These are phyloP conservation scores for Diaporthe sp. DNA, from an alignment of 2,329 filamentous ascomycete species.

Conservation along the genomic window DNA sequence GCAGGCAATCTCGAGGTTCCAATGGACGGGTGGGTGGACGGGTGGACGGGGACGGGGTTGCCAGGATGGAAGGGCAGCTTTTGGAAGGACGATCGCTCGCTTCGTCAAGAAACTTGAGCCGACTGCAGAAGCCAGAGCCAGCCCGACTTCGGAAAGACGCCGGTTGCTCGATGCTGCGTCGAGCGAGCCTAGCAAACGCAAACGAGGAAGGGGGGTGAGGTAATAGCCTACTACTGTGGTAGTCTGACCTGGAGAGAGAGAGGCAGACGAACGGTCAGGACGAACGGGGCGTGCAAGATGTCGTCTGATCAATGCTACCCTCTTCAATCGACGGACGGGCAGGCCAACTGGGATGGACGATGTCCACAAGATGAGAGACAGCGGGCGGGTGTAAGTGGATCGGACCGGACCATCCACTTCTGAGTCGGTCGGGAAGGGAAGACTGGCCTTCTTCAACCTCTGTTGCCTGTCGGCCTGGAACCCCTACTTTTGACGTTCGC, in stretches of 20 bases:
- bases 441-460: constrained; percentile 24
- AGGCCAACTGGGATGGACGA: constrained; percentile 35
- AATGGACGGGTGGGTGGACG: constrained; percentile 31
- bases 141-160: constrained; percentile 35
- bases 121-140: constrained; percentile 14
- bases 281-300: constrained; percentile 27
- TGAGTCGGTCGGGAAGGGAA: constrained; percentile 31
- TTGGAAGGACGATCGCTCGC: constrained; percentile 31
- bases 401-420: constrained; percentile 34
- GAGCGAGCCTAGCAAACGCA: background rate
- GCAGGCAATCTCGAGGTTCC: constrained; percentile 27
- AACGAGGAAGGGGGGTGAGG: background rate
- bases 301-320: constrained; percentile 24
- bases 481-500: constrained; percentile 1
- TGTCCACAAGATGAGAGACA: constrained; percentile 31
- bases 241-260: background rate
- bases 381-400: constrained; percentile 38
- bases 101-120: constrained; percentile 26
- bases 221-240: background rate
- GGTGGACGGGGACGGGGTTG: constrained; percentile 13
- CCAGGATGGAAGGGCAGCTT: constrained; percentile 26
- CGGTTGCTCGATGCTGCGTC: background rate
- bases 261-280: constrained; percentile 13
- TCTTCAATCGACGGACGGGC: constrained; percentile 15
- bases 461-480: constrained; percentile 14